Evolutionary conservation across 495 filamentous ascomycete genomes (phyloP), one percentile per base, ranked within the genome.

Genomic region (Cercophora samala): DNA sequence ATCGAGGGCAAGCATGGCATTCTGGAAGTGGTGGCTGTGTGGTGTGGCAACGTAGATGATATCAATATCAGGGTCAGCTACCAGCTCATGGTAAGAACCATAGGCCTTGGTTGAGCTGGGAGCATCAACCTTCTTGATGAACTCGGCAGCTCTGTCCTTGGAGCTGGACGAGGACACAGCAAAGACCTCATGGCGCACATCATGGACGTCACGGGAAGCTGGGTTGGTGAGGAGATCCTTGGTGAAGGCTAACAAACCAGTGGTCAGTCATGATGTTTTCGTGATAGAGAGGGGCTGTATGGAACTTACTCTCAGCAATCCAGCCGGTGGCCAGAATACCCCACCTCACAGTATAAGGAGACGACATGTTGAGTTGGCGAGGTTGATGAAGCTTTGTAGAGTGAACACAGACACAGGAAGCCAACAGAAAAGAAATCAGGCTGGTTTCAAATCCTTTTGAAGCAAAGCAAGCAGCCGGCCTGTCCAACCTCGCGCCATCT

Each of bases 1-100:
- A 66, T 91, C 84, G 22, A 97, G 80, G 60, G 87, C 90, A 46
- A 96, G 85, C 85, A 93, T 90, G 58, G 87, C 84, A 74, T 98
- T 95, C 76, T 93, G 91, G 82, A 92, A 97, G 81, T 98, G 94
- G 77, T 97, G 94, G 32, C 91, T 94, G 80, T 97, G 94, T 21
- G 94, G 94, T 2, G 94, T 97, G 18, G 94, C 93, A 62, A 97
- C 88, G 75, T 97, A 97, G 77, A 97, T 81, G 62, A 96, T 91
- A 71, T 97, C 93, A 66, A 97, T 83, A 63, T 90, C 76, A 18
- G 88, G 82, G 73, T 97, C 90, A 22, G 83, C 82, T 9, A 93
- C 90, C 37, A 97, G 86, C 68, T 91, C 89, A 65, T 85, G 79
- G 80, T 97, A 98, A 64, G 87, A 89, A 52, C 88, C 91, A 70